Evolutionary conservation across 176 grass and related monocot genomes (phyloP), one percentile per base, ranked within the genome.

Genomic region (Oropetium thomaeum): DNA sequence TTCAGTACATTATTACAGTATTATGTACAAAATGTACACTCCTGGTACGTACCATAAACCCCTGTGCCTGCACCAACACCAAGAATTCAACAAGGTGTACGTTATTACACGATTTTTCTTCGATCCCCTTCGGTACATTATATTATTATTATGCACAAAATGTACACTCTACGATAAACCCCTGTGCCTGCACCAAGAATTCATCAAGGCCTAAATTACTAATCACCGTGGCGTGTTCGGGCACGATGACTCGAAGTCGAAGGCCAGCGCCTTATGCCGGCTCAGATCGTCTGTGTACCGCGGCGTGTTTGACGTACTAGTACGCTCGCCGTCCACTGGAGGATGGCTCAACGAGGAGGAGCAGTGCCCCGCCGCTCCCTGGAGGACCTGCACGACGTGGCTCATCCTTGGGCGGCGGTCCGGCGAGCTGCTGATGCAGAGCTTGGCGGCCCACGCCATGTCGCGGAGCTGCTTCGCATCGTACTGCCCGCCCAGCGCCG

Each of bases 381-480:
- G 28, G 0, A 92, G 80, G 14, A 90, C 75, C 20, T 20, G 58
- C 48, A 85, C n/a, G 22, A 90, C 90, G 81, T 93, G 57, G 57
- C 88, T 92, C 81, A 92, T 97, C 26, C 19, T 51, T 15, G 95
- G 95, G 16, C 95, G 40, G 10, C 66, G 55, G 17, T 69, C 33
- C 0, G 95, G 48, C 1, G 81, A 91, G 58, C n/a, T 55, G 14
- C 81, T 62, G 60, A 92, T 54, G 86, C 90, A 97, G 39, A 90
- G 70, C 5, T 70, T 33, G 35, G 88, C 88, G 0, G 79, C 74
- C 15, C 58, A 32, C 9, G 49, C 76, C 15, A 91, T 76, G 42
- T 23, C n/a, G 28, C 23, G 34, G 42, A 92, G 74, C 81, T 97
- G 91, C 61, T 33, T 68, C 1, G 5, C 43, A 68, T 89, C 78